A percentile compares a stretch with the other conserved stretches of the same genome.
These are phyloP conservation scores for Leishmania major DNA, from an alignment of 208 protist species.

Conservation along the genomic window DNA sequence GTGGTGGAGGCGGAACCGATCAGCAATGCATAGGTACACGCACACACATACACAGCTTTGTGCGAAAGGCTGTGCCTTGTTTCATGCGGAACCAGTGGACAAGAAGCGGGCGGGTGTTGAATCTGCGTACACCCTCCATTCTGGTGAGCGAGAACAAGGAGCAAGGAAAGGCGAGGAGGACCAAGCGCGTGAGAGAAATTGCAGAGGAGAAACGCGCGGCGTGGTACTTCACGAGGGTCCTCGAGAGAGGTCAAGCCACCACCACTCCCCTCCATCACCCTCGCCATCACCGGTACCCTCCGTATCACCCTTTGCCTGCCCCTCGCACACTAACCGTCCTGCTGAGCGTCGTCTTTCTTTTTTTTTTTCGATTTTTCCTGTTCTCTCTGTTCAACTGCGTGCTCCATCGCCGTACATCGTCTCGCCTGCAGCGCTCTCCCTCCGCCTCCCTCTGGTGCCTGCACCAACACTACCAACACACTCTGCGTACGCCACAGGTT, in stretches of 20 bases:
- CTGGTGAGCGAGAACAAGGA: background rate
- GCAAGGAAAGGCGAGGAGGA: background rate
- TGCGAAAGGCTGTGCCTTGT: background rate
- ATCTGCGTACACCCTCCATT: background rate
- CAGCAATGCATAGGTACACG: background rate
- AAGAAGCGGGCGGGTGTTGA: background rate
- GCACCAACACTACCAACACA: background rate
- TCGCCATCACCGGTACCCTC: background rate
- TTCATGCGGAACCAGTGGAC: background rate
- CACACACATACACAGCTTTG: constrained; percentile 3
- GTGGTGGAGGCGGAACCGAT: background rate
- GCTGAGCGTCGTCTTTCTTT: background rate
- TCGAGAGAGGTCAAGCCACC: background rate
- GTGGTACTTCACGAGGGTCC: background rate
- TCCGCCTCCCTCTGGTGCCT: background rate
- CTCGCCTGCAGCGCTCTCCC: background rate
- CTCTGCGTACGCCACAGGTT: background rate
- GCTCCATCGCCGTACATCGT: background rate
- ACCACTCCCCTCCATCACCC: background rate
- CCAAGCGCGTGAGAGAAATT: background rate
- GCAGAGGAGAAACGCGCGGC: background rate
- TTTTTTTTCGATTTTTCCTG: background rate
- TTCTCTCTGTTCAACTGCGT: background rate
- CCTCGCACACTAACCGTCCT: background rate
- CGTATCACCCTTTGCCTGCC: background rate